Conservation (phyloP, 768 basidiomycete genomes). For the Pisolithus tinctorius region DNA sequence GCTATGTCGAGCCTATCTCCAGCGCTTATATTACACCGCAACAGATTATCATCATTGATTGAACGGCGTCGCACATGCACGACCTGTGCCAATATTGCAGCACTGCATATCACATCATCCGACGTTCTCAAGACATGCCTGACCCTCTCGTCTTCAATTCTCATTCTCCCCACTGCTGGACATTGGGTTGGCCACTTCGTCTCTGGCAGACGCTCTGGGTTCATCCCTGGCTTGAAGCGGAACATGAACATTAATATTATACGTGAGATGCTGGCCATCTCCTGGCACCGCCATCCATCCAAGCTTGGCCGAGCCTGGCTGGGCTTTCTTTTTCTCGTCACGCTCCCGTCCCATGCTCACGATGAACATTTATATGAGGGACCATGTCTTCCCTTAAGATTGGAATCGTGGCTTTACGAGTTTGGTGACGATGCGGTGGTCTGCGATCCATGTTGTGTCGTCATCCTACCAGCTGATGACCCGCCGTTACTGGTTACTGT, state of each 20-base stretch:
- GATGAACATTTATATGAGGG: background rate
- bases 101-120: too few species aligned
- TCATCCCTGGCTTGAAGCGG: constrained; percentile 9
- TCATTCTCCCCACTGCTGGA: background rate
- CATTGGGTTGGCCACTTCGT: background rate
- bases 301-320: background rate
- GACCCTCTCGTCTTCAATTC: background rate
- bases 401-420: background rate
- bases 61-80: too few species aligned
- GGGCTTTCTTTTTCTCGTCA: background rate
- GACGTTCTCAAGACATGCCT: background rate
- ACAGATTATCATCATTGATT: too few species aligned
- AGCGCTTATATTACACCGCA: too few species aligned
- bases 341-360: background rate
- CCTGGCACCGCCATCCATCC: background rate
- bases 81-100: too few species aligned
- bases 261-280: constrained; percentile 12
- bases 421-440: background rate
- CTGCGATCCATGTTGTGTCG: background rate
- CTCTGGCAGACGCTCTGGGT: background rate
- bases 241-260: background rate
- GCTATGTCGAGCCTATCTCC: too few species aligned
- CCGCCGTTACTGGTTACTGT: background rate
- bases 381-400: background rate
- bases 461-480: background rate